Base-by-base conservation (phyloP, 2,329 filamentous ascomycete species). In the Hypoxylon sp. region DNA sequence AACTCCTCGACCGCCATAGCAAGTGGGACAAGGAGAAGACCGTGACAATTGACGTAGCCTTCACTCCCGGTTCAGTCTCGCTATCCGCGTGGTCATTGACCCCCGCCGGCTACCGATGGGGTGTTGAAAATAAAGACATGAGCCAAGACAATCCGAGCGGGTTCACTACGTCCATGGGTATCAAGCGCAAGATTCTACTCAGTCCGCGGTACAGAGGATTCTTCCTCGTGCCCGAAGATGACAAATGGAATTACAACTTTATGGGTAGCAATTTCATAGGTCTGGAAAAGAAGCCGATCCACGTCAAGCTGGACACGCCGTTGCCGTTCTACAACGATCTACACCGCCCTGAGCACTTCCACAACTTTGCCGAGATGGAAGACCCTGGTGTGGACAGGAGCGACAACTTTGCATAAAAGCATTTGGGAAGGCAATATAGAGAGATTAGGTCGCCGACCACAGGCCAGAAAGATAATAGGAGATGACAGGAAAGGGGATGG, bases 171-270 rank as follows among this genome's bases (percentile, higher is more conserved):
- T 89, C 85, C 64, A 97, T 98, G 88, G 96, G 96, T 57, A 92
- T 97, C 81, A 98, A 98, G 84, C 94, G 93, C 74, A 97, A 99
- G 83, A 84, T 99, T 60, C 83, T 99, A 28, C 87, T 99, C 58
- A 97, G 93, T 71, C 95, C 98, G 75, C 93, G 94, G 79, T 97
- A 98, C 79, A 89, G 92, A 73, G 97, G 96, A 28, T 98, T 94
- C 84, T 99, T 99, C 89, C 83, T 99, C 60, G 94, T 98, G 21
- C 96, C 96, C 0, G 94, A 98, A 76, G 91, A 91, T 60, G 90
- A 90, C 69, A 86, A 91, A 67, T 99, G 96, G 96, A 99, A 99
- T 81, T 99, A 98, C 84, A 96, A 92, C 80, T 99, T 99, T 85
- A 93, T 98, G 90, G 96, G 96, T 60, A 93, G 90, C 72, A 90